These are phyloP conservation scores for Aspergillus quadricinctus DNA, from an alignment of 2,329 filamentous ascomycete species.

Conservation along the genomic window DNA sequence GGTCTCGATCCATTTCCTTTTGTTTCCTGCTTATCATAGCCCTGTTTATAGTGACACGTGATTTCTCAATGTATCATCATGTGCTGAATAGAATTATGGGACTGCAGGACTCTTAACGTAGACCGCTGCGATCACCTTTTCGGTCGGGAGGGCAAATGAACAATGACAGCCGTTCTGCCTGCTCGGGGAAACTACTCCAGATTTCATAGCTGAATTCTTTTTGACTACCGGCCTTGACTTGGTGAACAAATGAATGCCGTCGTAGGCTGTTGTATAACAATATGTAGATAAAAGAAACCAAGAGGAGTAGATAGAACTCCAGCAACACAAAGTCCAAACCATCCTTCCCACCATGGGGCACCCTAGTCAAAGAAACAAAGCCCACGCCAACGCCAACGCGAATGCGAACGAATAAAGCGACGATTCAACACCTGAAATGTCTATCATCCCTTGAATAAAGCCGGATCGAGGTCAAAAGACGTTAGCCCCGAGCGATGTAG, in stretches of 20 bases:
- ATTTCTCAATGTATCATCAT: slow-evolving; percentile 8
- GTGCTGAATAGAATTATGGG: background rate
- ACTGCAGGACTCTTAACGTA: too few species aligned
- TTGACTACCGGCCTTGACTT: background rate
- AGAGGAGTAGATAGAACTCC: background rate
- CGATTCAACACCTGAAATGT: background rate
- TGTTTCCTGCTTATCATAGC: slow-evolving; percentile 3
- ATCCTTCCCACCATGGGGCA: background rate
- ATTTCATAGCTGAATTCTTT: background rate
- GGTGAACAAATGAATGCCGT: background rate
- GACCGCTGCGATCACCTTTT: background rate
- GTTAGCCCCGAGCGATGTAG: too few species aligned
- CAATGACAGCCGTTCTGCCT: too few species aligned
- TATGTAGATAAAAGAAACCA: background rate
- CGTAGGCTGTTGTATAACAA: background rate
- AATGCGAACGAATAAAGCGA: slow-evolving; percentile 1
- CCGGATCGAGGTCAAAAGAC: too few species aligned
- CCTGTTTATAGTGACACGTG: slow-evolving; percentile 29
- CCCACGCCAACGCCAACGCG: slow-evolving; percentile 1
- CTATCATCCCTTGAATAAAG: background rate
- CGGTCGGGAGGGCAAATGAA: background rate
- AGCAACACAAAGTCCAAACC: background rate
- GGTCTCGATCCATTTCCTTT: slow-evolving; percentile 9
- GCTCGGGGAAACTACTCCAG: too few species aligned
- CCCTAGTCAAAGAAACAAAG: background rate